These are phyloP conservation scores for Drechslerella dactyloides DNA, from an alignment of 2,329 filamentous ascomycete species.

Conservation along the genomic window DNA sequence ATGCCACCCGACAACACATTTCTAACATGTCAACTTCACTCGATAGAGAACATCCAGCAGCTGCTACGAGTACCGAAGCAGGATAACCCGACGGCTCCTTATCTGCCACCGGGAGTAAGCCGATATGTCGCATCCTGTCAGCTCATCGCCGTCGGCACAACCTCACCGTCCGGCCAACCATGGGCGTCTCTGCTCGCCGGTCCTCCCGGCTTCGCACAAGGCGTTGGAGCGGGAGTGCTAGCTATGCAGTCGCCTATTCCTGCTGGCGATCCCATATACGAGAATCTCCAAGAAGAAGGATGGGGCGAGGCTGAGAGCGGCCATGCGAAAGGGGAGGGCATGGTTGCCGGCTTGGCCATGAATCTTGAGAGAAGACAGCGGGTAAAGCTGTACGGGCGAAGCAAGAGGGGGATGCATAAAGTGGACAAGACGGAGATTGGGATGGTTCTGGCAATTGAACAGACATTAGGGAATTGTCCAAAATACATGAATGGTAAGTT, in stretches of 20 bases:
- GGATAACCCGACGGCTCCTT: slow-evolving; percentile 70
- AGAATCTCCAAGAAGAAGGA: slow-evolving; percentile 65
- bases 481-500: slow-evolving; percentile 69
- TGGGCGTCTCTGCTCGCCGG: slow-evolving; percentile 86
- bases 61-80: slow-evolving; percentile 67
- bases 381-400: slow-evolving; percentile 74
- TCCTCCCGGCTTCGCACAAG: slow-evolving; percentile 69
- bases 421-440: slow-evolving; percentile 44
- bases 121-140: slow-evolving; percentile 69
- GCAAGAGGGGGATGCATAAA: slow-evolving; percentile 66
- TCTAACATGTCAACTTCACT: slow-evolving; percentile 14
- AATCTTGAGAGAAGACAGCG: slow-evolving; percentile 72
- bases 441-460: slow-evolving; percentile 70
- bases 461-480: slow-evolving; percentile 79
- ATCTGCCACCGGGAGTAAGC: slow-evolving; percentile 68
- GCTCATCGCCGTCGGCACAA: slow-evolving; percentile 74
- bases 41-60: slow-evolving; percentile 64
- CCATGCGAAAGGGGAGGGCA: slow-evolving; percentile 57
- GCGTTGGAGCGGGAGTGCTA: slow-evolving; percentile 69
- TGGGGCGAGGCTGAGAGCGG: slow-evolving; percentile 59
- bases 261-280: slow-evolving; percentile 71
- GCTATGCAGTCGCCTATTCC: slow-evolving; percentile 70
- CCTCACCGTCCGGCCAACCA: slow-evolving; percentile 70
- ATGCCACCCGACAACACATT: slow-evolving; percentile 17
- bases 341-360: slow-evolving; percentile 69